These are phyloP conservation scores for Lagerstroemia speciosa DNA, from an alignment of 345 rosid genomes.

Conservation along the genomic window DNA sequence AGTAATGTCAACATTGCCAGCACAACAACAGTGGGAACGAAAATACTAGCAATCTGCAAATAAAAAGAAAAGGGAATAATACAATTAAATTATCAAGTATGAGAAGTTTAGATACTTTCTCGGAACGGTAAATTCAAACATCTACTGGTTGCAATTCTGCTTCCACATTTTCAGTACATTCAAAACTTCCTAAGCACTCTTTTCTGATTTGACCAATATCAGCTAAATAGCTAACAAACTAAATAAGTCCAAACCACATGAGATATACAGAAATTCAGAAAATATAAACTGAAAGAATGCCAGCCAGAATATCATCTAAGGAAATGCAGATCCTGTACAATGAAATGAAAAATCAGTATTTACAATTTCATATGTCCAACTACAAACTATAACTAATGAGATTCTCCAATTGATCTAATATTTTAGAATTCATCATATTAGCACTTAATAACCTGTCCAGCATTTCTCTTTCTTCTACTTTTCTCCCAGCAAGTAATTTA, in stretches of 20 bases:
- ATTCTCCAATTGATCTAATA: too few species aligned
- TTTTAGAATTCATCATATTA: too few species aligned
- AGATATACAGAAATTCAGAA: not conserved
- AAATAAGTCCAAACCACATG: not conserved
- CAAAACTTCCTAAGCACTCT: not conserved
- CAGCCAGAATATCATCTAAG: not conserved
- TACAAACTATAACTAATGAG: not conserved
- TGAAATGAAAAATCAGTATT: not conserved
- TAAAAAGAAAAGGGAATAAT: not conserved
- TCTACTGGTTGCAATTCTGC: not conserved
- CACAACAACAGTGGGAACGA: slow-evolving; percentile 80
- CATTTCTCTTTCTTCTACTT: too few species aligned
- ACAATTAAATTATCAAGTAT: not conserved
- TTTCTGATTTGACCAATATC: not conserved
- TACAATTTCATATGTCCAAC: not conserved
- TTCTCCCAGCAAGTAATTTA: too few species aligned
- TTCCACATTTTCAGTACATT: not conserved
- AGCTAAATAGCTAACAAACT: not conserved
- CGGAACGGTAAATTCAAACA: not conserved
- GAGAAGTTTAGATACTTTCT: not conserved
- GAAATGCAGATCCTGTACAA: not conserved
- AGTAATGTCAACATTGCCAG: slow-evolving; percentile 63
- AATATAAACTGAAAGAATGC: too few species aligned
- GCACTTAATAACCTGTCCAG: too few species aligned
- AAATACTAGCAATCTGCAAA: slow-evolving; percentile 93